phyloP scores from a whole-genome alignment of 2,329 filamentous ascomycete species.

The Parasarocladium wereldwijsianum region DNA sequence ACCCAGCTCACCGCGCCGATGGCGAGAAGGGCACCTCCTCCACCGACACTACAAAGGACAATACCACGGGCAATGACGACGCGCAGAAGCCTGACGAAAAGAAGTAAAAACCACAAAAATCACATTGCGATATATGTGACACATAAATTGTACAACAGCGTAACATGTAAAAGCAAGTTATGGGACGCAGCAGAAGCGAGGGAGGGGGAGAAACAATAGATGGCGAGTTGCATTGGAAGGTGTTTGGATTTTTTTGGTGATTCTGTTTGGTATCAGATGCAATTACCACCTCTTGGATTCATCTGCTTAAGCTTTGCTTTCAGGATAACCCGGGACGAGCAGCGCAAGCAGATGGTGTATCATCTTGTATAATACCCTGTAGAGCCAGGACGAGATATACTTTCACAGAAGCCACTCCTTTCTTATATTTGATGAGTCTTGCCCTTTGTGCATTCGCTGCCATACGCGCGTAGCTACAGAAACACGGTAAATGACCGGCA shows the following conservation, averaged over 20 bases:
- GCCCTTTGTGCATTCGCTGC: too few relatives aligned
- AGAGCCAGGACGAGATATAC: too few relatives aligned
- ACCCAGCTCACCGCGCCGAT: constrained; percentile 37
- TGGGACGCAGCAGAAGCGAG: constrained; percentile 10
- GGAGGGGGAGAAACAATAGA: constrained; percentile 8
- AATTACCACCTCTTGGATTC: too few relatives aligned
- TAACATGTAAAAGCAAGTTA: constrained; percentile 3
- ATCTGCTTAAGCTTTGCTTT: too few relatives aligned
- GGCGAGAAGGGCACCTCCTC: constrained; percentile 10
- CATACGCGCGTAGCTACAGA: too few relatives aligned
- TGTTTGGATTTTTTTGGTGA: constrained; percentile 19
- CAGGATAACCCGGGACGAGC: too few relatives aligned
- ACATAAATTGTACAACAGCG: constrained; percentile 1
- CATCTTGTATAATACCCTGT: too few relatives aligned
- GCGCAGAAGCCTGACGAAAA: constrained; percentile 16
- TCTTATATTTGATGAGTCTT: too few relatives aligned
- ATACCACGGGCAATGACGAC: constrained; percentile 11
- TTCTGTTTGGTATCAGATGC: constrained; percentile 15
- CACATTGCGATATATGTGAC: neutral
- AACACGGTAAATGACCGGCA: too few relatives aligned
- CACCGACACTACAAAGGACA: constrained; percentile 9
- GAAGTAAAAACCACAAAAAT: constrained; percentile 6
- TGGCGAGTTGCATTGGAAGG: constrained; percentile 17
- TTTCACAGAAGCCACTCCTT: too few relatives aligned
- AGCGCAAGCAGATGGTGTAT: too few relatives aligned